Base-by-base conservation (phyloP, 495 filamentous ascomycete species). In the Lasiosphaeria ovina region DNA sequence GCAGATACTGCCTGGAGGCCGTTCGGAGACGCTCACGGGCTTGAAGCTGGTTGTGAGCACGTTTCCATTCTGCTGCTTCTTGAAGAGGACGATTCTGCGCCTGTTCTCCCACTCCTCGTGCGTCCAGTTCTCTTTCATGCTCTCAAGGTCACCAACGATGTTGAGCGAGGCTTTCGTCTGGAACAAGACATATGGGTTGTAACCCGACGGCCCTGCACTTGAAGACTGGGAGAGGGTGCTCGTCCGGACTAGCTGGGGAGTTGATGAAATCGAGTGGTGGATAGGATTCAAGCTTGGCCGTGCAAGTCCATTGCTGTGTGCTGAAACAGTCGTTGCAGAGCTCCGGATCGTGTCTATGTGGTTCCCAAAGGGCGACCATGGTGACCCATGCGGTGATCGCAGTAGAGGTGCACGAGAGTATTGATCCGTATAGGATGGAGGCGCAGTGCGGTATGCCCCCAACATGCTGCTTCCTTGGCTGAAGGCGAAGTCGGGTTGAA, bases 121-220 rank as follows among this genome's bases (percentile, higher is more conserved):
- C 12, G 80, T 88, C 94, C 94, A 98, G 50, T 83, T 77, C 45
- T 87, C 79, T 3, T 70, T 83, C 94, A 98, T 97, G 14, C 77
- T 67, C 32, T 89, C 83, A 58, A 98, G 77, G 64, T 97, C 88
- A 34, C 94, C 94, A 54, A 88, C 84, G 48, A 98, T 86, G 62
- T 92, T 89, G 33, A 98, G 78, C 8, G 88, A 75, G 0, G 92
- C 94, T 76, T 95, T 97, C 59, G 86, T 84, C n/a, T 91, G 87
- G 66, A 94, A 35, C 40, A 49, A 95, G 57, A 92, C 82, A 0
- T 95, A 95, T 0, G 90, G 89, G 68, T 93, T 93, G 76, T 94
- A 92, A 4, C 71, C 69, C 24, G 24, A 24, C 2, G 24, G 73
- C 73, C 34, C 70, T 71, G 31, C 70, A 67, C 2, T 71, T 71